Conservation (phyloP, 345 rosid species). For the Toxicodendron radicans region DNA sequence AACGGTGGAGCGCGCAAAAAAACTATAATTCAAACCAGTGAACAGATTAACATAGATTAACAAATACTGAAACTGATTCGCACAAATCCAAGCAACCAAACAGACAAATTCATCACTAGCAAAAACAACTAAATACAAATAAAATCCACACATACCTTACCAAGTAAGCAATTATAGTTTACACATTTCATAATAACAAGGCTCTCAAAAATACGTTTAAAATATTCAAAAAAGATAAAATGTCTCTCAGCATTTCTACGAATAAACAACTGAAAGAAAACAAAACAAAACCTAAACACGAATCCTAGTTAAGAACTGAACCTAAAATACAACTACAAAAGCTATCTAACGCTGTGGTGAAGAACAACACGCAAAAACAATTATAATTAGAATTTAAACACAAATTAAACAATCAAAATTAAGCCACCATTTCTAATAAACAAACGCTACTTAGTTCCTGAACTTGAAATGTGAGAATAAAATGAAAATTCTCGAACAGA, state of each 20-base stretch:
- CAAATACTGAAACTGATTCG: background rate
- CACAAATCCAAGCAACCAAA: constrained; percentile 1
- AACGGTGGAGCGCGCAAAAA: background rate
- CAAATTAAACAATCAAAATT: background rate
- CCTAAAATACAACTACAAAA: constrained; percentile 5
- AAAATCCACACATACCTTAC: background rate
- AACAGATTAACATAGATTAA: background rate
- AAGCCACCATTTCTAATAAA: background rate
- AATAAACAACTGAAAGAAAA: background rate
- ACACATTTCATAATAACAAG: background rate
- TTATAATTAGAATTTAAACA: background rate
- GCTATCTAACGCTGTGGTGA: background rate
- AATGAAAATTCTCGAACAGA: background rate
- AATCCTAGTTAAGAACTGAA: constrained; percentile 18
- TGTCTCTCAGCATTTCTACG: background rate
- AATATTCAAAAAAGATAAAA: too few relatives aligned
- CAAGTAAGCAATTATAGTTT: background rate
- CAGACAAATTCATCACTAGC: background rate
- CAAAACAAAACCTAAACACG: background rate
- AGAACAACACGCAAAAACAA: background rate
- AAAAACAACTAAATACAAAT: background rate
- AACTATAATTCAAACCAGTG: background rate
- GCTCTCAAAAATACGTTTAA: background rate
- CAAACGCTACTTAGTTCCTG: background rate
- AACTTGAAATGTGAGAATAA: constrained; percentile 3